Evolutionary conservation across 306 rosid species (phyloP).

Genomic region (Vicia sativa): DNA sequence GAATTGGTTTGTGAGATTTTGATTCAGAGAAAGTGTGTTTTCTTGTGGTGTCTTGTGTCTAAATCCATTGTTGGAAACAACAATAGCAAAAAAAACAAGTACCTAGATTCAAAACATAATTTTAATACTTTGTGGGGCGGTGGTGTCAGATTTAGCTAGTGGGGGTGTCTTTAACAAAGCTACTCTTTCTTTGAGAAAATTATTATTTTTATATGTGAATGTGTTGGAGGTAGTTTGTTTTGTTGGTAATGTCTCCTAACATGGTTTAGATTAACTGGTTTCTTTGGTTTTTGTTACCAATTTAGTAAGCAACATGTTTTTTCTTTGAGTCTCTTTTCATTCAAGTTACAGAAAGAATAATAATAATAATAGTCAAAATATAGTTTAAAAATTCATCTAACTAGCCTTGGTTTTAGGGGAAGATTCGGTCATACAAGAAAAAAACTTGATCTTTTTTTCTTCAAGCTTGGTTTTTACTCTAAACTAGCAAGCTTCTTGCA

Average conservation of each 20-base stretch:
- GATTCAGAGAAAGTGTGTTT: constrained; percentile 37
- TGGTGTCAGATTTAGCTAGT: constrained; percentile 80
- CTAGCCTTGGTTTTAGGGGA: constrained; percentile 57
- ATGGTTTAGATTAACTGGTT: constrained; percentile 43
- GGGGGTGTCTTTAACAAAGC: constrained; percentile 53
- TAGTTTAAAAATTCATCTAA: constrained; percentile 34
- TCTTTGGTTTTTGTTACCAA: constrained; percentile 65
- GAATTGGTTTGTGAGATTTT: constrained; percentile 35
- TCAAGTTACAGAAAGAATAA: constrained; percentile 41
- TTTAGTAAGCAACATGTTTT: constrained; percentile 69
- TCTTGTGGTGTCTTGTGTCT: constrained; percentile 24
- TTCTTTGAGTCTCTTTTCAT: constrained; percentile 57
- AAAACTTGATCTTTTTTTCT: constrained; percentile 34
- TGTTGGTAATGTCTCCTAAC: constrained; percentile 69
- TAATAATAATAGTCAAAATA: background rate
- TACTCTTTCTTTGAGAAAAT: constrained; percentile 48
- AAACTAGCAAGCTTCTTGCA: background rate
- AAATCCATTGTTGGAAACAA: constrained; percentile 45
- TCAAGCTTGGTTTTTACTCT: constrained; percentile 8
- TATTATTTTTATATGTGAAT: constrained; percentile 35
- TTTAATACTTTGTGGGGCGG: constrained; percentile 49
- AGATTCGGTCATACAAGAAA: constrained; percentile 68
- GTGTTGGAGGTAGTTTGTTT: constrained; percentile 32
- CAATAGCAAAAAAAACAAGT: constrained; percentile 37
- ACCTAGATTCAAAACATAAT: constrained; percentile 46